phyloP scores from a whole-genome alignment of 2,329 filamentous ascomycete species.

The Zarea fungicola region DNA sequence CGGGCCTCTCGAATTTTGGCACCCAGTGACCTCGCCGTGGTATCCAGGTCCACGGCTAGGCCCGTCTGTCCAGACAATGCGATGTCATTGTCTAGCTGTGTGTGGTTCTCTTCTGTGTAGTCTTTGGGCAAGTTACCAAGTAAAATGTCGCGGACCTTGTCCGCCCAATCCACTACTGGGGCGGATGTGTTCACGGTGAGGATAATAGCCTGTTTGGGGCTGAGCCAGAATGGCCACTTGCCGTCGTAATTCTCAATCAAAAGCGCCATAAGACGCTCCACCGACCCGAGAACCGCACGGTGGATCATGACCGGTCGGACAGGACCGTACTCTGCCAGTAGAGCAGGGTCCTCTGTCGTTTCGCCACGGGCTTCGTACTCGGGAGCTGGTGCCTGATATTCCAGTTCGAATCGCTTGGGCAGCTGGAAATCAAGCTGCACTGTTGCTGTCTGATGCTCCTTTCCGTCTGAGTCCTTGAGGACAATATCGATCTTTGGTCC shows the following conservation, averaged over 20 bases:
- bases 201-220: constrained; percentile 70
- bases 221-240: constrained; percentile 84
- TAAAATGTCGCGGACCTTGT: constrained; percentile 43
- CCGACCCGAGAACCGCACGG: constrained; percentile 75
- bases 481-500: constrained; percentile 90
- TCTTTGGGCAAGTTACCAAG: constrained; percentile 37
- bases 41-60: constrained; percentile 66
- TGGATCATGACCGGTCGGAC: constrained; percentile 76
- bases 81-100: constrained; percentile 29
- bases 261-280: constrained; percentile 80
- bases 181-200: constrained; percentile 63
- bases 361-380: constrained; percentile 52
- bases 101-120: constrained; percentile 30
- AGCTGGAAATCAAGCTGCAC: constrained; percentile 89
- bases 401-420: constrained; percentile 72
- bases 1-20: constrained; percentile 72
- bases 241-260: constrained; percentile 79
- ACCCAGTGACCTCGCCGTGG: constrained; percentile 53
- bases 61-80: constrained; percentile 49
- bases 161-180: constrained; percentile 46
- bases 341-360: constrained; percentile 41
- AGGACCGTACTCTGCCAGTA: constrained; percentile 48
- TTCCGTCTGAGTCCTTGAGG: constrained; percentile 71
- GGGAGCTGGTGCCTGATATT: constrained; percentile 66
- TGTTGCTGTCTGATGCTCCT: constrained; percentile 84